Evolutionary conservation across 805 yeast genomes (phyloP), one percentile per base, ranked within the genome.

Genomic region (Candida stauntonica): DNA sequence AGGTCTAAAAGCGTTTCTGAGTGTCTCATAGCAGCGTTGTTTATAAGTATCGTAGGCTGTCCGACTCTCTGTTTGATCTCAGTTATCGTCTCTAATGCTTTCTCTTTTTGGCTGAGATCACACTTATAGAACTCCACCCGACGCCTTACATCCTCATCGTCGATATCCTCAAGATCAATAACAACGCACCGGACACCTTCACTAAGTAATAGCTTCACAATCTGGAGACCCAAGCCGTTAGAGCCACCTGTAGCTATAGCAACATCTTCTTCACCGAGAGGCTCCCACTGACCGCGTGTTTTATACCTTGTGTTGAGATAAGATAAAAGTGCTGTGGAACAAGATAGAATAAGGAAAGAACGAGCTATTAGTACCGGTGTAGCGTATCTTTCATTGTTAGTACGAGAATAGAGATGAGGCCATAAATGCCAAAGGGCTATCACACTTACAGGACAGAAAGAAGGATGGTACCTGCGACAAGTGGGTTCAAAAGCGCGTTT

Each of bases 1-100:
- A 77, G 49, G 9, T 80, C 77, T 2, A 70, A 45, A 0, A 86
- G 50, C 2, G 73, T 54, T 45, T 73, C 72, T 31, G 49, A 80
- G 8, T 66, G 68, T 29, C 83, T 67, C 15, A 86, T 71, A 0
- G 87, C 97, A 1, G 96, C 97, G 58, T 88, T 89, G 58, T 87
- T 88, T 35, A 89, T 68, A 12, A 89, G 63, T 1, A 86, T 65
- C 0, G 88, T 72, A 1, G 84, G 79, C 1, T 29, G 26, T 4
- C 87, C 86, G 28, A 75, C 50, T 23, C 69, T 64, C 18, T 50
- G 31, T 19, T 55, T 55, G 17, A 86, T 73, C 6, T 32, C 38
- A 5, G 56, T 54, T 9, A 76, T 70, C 13, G 62, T 55, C 1
- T 50, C 48, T 13, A 57, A 47, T 6, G 86, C 70, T 9, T 67